Evolutionary conservation across 2,329 filamentous ascomycete genomes (phyloP).

Genomic region (Acephala macrosclerotiorum): DNA sequence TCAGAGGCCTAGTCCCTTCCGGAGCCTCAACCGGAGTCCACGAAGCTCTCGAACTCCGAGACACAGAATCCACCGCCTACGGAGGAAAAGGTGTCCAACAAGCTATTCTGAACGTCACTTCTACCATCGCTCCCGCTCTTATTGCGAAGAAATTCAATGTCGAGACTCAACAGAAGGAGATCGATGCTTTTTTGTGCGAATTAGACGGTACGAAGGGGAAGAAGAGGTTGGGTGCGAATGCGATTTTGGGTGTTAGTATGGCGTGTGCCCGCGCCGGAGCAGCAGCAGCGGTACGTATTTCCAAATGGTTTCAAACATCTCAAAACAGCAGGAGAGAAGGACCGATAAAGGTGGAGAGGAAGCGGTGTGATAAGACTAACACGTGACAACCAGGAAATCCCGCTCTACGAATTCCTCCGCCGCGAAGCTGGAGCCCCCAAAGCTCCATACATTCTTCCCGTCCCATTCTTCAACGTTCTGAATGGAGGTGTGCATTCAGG

Average conservation of each 20-base stretch:
- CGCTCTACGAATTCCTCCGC: slow-evolving; percentile 64
- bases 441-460: slow-evolving; percentile 58
- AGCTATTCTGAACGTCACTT: slow-evolving; percentile 62
- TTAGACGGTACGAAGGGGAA: slow-evolving; percentile 67
- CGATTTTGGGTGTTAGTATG: slow-evolving; percentile 67
- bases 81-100: slow-evolving; percentile 62
- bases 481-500: slow-evolving; percentile 56
- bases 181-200: slow-evolving; percentile 60
- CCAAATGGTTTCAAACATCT: too few species aligned
- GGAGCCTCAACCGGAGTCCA: slow-evolving; percentile 46
- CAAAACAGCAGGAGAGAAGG: not conserved
- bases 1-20: slow-evolving; percentile 45
- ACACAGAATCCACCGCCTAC: slow-evolving; percentile 60
- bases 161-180: slow-evolving; percentile 57
- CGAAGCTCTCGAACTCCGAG: slow-evolving; percentile 48
- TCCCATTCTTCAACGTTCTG: slow-evolving; percentile 65
- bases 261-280: slow-evolving; percentile 64
- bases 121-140: slow-evolving; percentile 60
- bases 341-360: not conserved
- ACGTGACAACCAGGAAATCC: slow-evolving; percentile 49
- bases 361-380: slow-evolving; percentile 16
- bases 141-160: slow-evolving; percentile 61
- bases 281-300: slow-evolving; percentile 52
- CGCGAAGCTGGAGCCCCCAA: slow-evolving; percentile 49
- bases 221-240: slow-evolving; percentile 65